Conservation (phyloP, 2,329 filamentous ascomycete genomes). For the Fusarium liriodendri region DNA sequence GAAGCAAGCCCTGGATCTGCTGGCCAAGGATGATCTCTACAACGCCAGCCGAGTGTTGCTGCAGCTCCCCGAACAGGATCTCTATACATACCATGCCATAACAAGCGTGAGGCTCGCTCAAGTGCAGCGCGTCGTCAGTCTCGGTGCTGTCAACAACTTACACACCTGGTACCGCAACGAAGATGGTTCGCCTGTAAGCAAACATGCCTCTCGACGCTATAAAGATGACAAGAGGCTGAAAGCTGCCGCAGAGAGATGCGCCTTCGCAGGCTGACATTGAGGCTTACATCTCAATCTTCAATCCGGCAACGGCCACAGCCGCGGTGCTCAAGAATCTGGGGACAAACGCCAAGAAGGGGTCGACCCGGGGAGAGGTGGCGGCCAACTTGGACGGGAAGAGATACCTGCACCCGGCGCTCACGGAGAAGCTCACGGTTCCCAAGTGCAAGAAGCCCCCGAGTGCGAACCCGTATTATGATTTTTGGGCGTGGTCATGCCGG, state of each 20-base stretch:
- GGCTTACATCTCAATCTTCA: slow-evolving; percentile 76
- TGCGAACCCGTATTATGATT: slow-evolving; percentile 74
- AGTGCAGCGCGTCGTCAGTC: slow-evolving; percentile 58
- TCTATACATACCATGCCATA: slow-evolving; percentile 64
- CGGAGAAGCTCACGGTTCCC: slow-evolving; percentile 54
- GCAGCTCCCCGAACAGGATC: slow-evolving; percentile 56
- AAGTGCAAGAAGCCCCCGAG: slow-evolving; percentile 58
- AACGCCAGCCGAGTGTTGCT: slow-evolving; percentile 58
- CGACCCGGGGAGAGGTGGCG: slow-evolving; percentile 68
- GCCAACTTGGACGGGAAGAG: slow-evolving; percentile 66
- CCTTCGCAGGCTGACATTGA: slow-evolving; percentile 69
- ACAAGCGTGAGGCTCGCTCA: slow-evolving; percentile 61
- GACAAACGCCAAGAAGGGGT: slow-evolving; percentile 73
- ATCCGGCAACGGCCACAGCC: slow-evolving; percentile 66
- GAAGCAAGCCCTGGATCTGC: slow-evolving; percentile 50
- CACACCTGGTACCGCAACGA: slow-evolving; percentile 61
- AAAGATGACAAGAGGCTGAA: slow-evolving; percentile 22
- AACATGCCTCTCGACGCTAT: neutral
- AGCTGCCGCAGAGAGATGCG: slow-evolving; percentile 51
- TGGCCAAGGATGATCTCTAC: slow-evolving; percentile 58
- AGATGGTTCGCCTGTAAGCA: slow-evolving; percentile 49
- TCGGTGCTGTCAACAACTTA: slow-evolving; percentile 58
- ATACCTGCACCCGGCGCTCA: slow-evolving; percentile 59
- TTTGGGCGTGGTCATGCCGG: slow-evolving; percentile 74
- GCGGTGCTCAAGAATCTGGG: slow-evolving; percentile 72